These are phyloP conservation scores for Microsporum audouinii DNA, from an alignment of 2,329 filamentous ascomycete genomes.

Conservation along the genomic window DNA sequence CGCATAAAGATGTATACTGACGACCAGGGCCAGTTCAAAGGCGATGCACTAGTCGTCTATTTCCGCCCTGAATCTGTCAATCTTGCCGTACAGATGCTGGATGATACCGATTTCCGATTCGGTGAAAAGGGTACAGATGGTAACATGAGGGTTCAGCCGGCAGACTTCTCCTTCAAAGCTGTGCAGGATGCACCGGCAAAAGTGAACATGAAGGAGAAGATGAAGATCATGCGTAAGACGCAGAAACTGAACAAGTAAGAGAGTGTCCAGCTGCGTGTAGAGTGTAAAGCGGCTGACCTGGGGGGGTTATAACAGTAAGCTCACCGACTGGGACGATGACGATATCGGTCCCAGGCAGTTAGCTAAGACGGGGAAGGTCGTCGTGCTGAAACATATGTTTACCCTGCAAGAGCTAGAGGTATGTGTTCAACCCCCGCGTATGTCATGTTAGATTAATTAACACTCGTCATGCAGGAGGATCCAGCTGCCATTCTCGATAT, in stretches of 20 bases:
- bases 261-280: not conserved
- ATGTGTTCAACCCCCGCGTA: constrained; percentile 7
- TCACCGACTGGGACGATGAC: constrained; percentile 93
- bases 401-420: constrained; percentile 67
- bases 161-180: constrained; percentile 87
- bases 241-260: constrained; percentile 63
- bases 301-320: constrained; percentile 46
- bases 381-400: constrained; percentile 89
- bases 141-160: constrained; percentile 68
- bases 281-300: not conserved
- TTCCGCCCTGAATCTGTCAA: constrained; percentile 90
- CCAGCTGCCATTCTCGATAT: constrained; percentile 74
- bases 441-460: not conserved
- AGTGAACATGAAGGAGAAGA: constrained; percentile 56
- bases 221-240: constrained; percentile 82
- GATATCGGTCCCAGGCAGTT: constrained; percentile 51
- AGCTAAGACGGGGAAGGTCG: constrained; percentile 61
- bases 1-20: constrained; percentile 90
- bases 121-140: constrained; percentile 42
- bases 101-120: constrained; percentile 58
- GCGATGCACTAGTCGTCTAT: constrained; percentile 84
- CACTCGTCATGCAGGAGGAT: constrained; percentile 47
- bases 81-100: constrained; percentile 45
- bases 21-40: constrained; percentile 74
- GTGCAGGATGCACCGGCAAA: constrained; percentile 53